phyloP scores from a whole-genome alignment of 768 basidiomycete species.

The Tubosaeta brunneosetosa region DNA sequence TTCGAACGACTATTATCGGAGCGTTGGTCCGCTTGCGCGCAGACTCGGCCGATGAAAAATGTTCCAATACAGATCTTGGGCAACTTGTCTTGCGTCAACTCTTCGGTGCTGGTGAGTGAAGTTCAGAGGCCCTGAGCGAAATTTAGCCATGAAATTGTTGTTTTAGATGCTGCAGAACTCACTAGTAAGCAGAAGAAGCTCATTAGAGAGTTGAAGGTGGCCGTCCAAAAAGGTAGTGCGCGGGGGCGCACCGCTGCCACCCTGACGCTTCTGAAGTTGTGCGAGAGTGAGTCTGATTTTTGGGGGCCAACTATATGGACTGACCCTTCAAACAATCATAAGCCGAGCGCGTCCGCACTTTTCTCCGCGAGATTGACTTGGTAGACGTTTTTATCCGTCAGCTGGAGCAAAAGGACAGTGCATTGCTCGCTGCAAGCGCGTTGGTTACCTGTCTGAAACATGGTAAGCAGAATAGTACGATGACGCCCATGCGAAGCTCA shows the following conservation, averaged over 20 bases:
- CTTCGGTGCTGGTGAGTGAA: slow-evolving; percentile 17
- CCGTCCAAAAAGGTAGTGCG: neutral
- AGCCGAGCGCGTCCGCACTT: slow-evolving; percentile 6
- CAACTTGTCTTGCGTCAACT: slow-evolving; percentile 5
- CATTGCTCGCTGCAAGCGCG: slow-evolving; percentile 21
- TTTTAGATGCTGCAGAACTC: slow-evolving; percentile 10
- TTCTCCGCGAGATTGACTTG: slow-evolving; percentile 8
- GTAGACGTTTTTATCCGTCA: slow-evolving; percentile 13
- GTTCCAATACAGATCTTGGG: neutral
- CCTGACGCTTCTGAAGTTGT: slow-evolving; percentile 18
- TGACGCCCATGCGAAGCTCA: neutral
- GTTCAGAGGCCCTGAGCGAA: neutral
- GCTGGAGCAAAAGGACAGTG: slow-evolving; percentile 10
- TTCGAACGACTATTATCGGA: slow-evolving; percentile 17
- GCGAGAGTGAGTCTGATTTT: slow-evolving; percentile 11
- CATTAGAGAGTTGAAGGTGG: slow-evolving; percentile 7
- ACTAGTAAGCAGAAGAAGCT: slow-evolving; percentile 3
- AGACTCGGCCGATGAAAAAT: neutral
- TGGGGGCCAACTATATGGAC: neutral
- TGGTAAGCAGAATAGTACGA: slow-evolving; percentile 3
- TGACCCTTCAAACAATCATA: neutral
- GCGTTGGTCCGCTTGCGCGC: slow-evolving; percentile 9
- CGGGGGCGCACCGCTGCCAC: slow-evolving; percentile 23
- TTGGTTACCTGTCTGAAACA: slow-evolving; percentile 14
- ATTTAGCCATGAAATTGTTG: neutral